Conservation (phyloP, 192 early-diverging fungal species). For the Backusella morwellensis region DNA sequence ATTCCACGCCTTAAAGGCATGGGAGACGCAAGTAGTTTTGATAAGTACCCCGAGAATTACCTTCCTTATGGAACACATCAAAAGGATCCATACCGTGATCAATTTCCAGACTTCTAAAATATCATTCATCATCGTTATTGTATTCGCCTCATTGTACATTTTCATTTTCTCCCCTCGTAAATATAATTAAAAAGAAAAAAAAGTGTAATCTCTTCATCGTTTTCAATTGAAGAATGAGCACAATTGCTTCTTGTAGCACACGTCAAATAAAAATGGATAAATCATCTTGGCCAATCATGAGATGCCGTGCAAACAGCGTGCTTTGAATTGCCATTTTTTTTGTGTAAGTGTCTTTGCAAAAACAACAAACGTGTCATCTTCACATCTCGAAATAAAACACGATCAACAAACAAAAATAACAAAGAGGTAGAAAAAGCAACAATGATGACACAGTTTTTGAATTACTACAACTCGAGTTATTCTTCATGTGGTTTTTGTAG, state of each 20-base stretch:
- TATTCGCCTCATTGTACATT: not conserved
- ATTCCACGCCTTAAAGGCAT: slow-evolving; percentile 15
- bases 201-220: not conserved
- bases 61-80: slow-evolving; percentile 4
- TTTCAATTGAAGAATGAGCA: not conserved
- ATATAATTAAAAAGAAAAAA: not conserved
- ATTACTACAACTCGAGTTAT: not conserved
- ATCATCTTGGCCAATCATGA: not conserved
- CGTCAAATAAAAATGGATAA: not conserved
- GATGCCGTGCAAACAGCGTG: not conserved
- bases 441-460: not conserved
- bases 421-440: not conserved
- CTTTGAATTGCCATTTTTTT: not conserved
- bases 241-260: not conserved
- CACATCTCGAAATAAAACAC: not conserved
- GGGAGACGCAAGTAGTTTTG: slow-evolving; percentile 34
- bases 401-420: not conserved
- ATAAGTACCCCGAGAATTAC: slow-evolving; percentile 28
- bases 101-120: slow-evolving; percentile 16
- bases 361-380: not conserved
- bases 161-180: not conserved
- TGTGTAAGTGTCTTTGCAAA: not conserved
- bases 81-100: slow-evolving; percentile 7
- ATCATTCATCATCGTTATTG: not conserved
- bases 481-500: not conserved